Base-by-base conservation (phyloP, 805 yeast genomes). In the Hanseniaspora occidentalis region DNA sequence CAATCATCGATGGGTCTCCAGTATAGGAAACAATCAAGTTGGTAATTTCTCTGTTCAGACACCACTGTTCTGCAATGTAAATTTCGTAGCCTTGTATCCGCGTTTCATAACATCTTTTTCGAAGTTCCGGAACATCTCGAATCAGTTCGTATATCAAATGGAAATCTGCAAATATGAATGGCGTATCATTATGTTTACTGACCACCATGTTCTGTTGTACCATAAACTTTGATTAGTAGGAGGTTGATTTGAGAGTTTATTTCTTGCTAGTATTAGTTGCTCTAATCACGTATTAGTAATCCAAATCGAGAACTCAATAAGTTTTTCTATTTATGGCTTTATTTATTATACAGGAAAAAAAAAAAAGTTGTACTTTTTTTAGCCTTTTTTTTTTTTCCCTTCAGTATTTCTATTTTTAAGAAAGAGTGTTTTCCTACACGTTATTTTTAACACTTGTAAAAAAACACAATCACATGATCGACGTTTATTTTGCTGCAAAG, bases 11-110 rank as follows among this genome's bases (percentile, higher is more conserved):
- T 4, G 73, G 54, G 52, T 85, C 83, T 2, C 98, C 98, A 0
- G 97, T 89, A 57, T 73, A 92, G 1, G 89, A 75, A 1, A 92
- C 75, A 14, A 89, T 78, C 4, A 82, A 68, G 1, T 80, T 69
- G 20, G 83, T 77, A 10, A 75, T 62, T 33, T 71, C 66, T 35
- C 97, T 66, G 43, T 77, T 78, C 25, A 80, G 69, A 2, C 83
- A 79, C 98, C 98, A 92, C 58, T 89, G 96, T 57, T 92, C 97
- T 9, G 89, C 95, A 29, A 92, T 67, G 56, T 92, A 92, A 13
- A 83, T 72, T 58, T 92, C 97, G 54, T 81, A 85, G 1, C 98
- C 97, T 4, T 33, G 19, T 7, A 42, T 31, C 10, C 18, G 31
- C 4, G 35, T 19, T 31, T 38, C 44, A 10, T 13, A 25, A 11